Conservation (phyloP, 2,329 filamentous ascomycete genomes). For the Ceratocystiopsis minuta region DNA sequence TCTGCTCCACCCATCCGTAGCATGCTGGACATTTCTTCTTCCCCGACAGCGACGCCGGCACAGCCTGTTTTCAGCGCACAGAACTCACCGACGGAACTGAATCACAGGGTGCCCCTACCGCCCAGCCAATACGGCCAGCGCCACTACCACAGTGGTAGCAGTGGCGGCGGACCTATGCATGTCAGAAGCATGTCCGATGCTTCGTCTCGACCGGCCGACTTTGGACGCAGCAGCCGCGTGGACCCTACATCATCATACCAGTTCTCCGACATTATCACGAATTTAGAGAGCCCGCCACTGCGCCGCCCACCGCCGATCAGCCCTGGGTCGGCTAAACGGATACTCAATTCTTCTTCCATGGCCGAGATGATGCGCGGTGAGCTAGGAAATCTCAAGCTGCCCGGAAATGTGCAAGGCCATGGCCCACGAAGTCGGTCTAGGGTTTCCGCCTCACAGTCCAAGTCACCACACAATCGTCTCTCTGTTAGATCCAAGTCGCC, state of each 20-base stretch:
- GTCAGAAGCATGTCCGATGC: slow-evolving; percentile 40
- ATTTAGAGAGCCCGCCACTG: slow-evolving; percentile 23
- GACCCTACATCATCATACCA: slow-evolving; percentile 39
- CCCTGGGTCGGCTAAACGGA: too few relatives aligned
- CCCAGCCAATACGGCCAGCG: neutral
- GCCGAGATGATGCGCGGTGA: slow-evolving; percentile 36
- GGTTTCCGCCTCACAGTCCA: slow-evolving; percentile 20
- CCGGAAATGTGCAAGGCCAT: slow-evolving; percentile 16
- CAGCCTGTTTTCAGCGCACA: slow-evolving; percentile 24
- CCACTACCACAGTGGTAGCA: slow-evolving; percentile 7
- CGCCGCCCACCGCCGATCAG: too few relatives aligned
- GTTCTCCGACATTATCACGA: slow-evolving; percentile 40
- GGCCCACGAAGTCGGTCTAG: too few relatives aligned
- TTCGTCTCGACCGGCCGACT: slow-evolving; percentile 27
- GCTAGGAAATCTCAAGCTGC: slow-evolving; percentile 30
- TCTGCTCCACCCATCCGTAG: slow-evolving; percentile 24
- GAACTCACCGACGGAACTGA: slow-evolving; percentile 26
- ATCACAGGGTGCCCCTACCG: slow-evolving; percentile 15
- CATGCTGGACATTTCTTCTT: slow-evolving; percentile 31
- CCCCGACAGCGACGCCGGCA: slow-evolving; percentile 12
- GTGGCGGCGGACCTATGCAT: slow-evolving; percentile 14
- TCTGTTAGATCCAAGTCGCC: slow-evolving; percentile 32
- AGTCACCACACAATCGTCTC: slow-evolving; percentile 33
- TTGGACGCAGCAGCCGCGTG: slow-evolving; percentile 21
- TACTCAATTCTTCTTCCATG: slow-evolving; percentile 22